A percentile compares a stretch with the other conserved stretches of the same genome.
Conservation (phyloP, 495 filamentous ascomycete genomes). For the Evernia prunastri region DNA sequence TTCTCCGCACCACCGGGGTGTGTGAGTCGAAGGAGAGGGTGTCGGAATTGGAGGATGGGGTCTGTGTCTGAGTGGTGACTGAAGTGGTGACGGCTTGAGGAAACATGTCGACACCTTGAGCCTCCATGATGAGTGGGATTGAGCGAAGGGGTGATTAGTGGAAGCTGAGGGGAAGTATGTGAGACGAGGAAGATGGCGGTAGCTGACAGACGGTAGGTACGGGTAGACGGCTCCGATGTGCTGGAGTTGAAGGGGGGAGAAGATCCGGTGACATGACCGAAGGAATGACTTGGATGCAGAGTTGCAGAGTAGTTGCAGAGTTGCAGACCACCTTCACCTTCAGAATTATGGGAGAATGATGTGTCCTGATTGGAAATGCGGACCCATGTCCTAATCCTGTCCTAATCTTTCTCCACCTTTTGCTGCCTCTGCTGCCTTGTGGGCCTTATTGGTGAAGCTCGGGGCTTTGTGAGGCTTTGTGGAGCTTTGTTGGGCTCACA, state of each 20-base stretch:
- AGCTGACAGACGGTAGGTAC: not conserved
- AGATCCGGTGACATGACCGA: not conserved
- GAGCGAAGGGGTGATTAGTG: not conserved
- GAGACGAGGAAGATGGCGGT: not conserved
- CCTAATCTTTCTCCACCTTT: not conserved
- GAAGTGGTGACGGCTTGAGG: not conserved
- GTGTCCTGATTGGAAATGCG: too few species aligned
- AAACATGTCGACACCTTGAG: not conserved
- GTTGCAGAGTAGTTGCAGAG: too few species aligned
- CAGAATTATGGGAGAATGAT: too few species aligned
- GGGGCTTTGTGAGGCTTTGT: too few species aligned
- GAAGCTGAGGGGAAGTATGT: not conserved
- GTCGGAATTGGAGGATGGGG: not conserved
- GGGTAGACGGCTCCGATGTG: not conserved
- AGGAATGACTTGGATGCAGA: not conserved
- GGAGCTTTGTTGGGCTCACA: not conserved
- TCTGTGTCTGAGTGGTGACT: not conserved
- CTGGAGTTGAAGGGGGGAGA: not conserved
- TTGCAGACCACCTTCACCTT: too few species aligned
- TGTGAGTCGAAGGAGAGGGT: not conserved
- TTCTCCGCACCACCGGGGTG: constrained; percentile 1
- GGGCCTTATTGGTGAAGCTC: too few species aligned
- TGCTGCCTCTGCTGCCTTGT: too few species aligned
- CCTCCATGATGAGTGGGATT: not conserved
- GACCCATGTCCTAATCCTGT: not conserved